phyloP scores from a whole-genome alignment of 805 yeast species.

The Barnettozyma vustinii region DNA sequence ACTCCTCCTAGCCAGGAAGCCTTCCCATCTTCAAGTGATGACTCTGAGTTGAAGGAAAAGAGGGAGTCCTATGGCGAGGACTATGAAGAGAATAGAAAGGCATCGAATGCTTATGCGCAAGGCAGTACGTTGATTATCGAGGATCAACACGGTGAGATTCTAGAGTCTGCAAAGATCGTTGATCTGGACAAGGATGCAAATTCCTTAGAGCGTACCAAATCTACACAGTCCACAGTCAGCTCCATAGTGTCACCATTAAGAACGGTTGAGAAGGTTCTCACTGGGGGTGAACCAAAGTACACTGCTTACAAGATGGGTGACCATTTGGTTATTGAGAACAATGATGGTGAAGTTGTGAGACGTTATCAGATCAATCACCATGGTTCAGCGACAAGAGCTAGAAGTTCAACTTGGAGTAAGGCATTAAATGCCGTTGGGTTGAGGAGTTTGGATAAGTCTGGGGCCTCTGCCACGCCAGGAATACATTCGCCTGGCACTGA shows the following conservation, averaged over 20 bases:
- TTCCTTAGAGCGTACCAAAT: constrained; percentile 6
- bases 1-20: constrained; percentile 3
- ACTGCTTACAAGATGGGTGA: constrained; percentile 80
- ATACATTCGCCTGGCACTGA: not conserved
- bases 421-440: constrained; percentile 56
- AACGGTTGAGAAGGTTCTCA: constrained; percentile 7
- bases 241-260: constrained; percentile 18
- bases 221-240: constrained; percentile 18
- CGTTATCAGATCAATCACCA: constrained; percentile 72
- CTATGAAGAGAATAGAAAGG: constrained; percentile 26
- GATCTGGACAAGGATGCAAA: constrained; percentile 11
- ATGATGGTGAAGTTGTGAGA: constrained; percentile 86
- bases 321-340: constrained; percentile 77
- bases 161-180: constrained; percentile 46
- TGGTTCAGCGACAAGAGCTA: constrained; percentile 15
- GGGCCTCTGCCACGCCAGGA: no score
- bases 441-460: constrained; percentile 19
- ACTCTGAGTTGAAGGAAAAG: constrained; percentile 8
- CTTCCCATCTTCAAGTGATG: constrained; percentile 3
- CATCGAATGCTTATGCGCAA: constrained; percentile 53
- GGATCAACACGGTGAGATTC: constrained; percentile 76
- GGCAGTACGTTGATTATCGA: constrained; percentile 71
- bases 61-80: constrained; percentile 10
- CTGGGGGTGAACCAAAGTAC: constrained; percentile 23
- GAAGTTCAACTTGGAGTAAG: constrained; percentile 36